Percentiles rank a stretch among this genome's conserved stretches.
Conservation (phyloP, 2,329 filamentous ascomycete genomes). For the Aspergillus sp. region DNA sequence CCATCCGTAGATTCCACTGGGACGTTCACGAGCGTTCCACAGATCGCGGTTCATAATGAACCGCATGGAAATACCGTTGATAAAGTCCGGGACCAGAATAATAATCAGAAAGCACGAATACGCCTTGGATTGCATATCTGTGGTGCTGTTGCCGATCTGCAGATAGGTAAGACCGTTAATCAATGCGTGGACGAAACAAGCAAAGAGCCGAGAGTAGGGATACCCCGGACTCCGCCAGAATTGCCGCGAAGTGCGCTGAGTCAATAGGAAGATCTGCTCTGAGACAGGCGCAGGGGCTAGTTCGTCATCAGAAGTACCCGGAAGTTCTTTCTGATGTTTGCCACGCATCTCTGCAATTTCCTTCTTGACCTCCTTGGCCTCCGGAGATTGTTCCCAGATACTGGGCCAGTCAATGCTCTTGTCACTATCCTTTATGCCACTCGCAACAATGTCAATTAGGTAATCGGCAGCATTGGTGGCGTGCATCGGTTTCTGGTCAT, state of each 20-base stretch:
- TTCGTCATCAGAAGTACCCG: constrained; percentile 15
- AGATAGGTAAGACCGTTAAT: constrained; percentile 71
- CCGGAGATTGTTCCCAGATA: constrained; percentile 57
- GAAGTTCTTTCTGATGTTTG: constrained; percentile 40
- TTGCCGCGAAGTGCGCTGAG: constrained; percentile 59
- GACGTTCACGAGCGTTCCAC: constrained; percentile 62
- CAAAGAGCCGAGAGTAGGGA: constrained; percentile 65
- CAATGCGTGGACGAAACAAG: constrained; percentile 58
- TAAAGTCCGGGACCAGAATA: constrained; percentile 58
- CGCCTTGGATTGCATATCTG: constrained; percentile 62
- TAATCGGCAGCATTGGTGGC: constrained; percentile 56
- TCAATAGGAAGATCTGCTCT: constrained; percentile 58
- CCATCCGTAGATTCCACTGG: constrained; percentile 65
- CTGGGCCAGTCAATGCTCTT: constrained; percentile 59
- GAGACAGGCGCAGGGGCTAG: constrained; percentile 45
- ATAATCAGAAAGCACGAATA: constrained; percentile 61
- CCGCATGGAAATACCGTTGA: constrained; percentile 63
- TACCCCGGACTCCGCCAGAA: constrained; percentile 69
- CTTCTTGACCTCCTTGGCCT: constrained; percentile 50
- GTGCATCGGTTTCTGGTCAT: constrained; percentile 55
- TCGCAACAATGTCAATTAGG: constrained; percentile 54
- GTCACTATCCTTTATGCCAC: constrained; percentile 44
- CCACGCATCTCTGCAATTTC: constrained; percentile 55
- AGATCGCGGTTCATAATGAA: constrained; percentile 63
- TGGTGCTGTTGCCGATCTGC: constrained; percentile 55